Conservation (phyloP, 164 flowering plant genomes). For the Vitis cinerea region DNA sequence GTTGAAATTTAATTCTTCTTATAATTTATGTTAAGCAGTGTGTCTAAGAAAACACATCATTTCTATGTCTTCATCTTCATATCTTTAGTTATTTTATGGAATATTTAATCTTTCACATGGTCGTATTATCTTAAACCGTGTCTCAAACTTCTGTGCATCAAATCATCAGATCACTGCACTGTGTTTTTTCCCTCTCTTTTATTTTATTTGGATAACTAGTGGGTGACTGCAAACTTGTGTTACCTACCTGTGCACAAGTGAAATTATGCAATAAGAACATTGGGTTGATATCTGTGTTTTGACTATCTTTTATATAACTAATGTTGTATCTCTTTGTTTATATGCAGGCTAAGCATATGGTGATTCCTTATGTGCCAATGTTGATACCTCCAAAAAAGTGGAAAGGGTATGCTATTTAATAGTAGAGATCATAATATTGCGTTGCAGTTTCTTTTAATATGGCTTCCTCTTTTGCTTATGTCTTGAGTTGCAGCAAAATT, state of each 20-base stretch:
- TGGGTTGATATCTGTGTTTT: not conserved
- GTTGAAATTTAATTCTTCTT: not conserved
- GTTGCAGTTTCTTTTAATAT: conserved; percentile 3
- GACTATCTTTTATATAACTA: not conserved
- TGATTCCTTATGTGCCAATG: conserved; percentile 90
- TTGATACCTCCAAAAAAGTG: conserved; percentile 86
- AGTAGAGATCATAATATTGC: not conserved
- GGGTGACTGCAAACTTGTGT: too few relatives aligned
- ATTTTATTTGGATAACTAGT: too few relatives aligned
- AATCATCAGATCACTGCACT: too few relatives aligned
- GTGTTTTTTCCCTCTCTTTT: too few relatives aligned
- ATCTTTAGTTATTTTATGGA: too few relatives aligned
- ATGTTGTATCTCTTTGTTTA: conserved; percentile 4
- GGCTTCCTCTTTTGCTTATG: not conserved
- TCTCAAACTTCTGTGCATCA: too few relatives aligned
- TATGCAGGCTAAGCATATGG: conserved; percentile 78
- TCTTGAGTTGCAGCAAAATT: not conserved
- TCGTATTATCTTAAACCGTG: not conserved
- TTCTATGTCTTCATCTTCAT: too few relatives aligned
- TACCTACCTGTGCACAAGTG: too few relatives aligned
- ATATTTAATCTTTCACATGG: too few relatives aligned
- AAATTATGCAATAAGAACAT: not conserved
- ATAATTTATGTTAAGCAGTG: not conserved
- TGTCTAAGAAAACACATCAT: too few relatives aligned
- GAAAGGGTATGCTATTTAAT: conserved; percentile 69